phyloP scores from a whole-genome alignment of 2,329 filamentous ascomycete species.

The Pseudomassariella vexata region DNA sequence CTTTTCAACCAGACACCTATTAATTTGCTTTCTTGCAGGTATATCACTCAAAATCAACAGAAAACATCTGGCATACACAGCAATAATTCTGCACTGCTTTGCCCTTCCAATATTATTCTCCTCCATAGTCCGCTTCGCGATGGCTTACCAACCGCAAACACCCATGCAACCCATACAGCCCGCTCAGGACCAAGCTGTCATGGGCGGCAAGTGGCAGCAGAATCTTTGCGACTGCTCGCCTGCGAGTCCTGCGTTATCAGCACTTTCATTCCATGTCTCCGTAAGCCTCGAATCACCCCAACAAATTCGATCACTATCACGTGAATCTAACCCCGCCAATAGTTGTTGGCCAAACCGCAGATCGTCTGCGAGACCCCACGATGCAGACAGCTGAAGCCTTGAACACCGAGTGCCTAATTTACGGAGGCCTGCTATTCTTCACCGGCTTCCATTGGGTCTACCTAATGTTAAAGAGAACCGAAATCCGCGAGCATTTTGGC shows the following conservation, averaged over 20 bases:
- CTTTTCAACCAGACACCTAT: too few species aligned
- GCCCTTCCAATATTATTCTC: neutral
- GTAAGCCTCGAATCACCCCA: slow-evolving; percentile 16
- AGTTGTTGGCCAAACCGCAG: slow-evolving; percentile 25
- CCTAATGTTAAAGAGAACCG: slow-evolving; percentile 34
- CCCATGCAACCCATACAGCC: slow-evolving; percentile 1
- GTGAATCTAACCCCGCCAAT: neutral
- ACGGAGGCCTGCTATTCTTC: slow-evolving; percentile 17
- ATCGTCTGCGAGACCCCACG: slow-evolving; percentile 23
- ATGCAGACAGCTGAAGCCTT: slow-evolving; percentile 19
- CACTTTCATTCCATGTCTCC: slow-evolving; percentile 24
- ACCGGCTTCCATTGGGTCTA: slow-evolving; percentile 27
- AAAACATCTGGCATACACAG: too few species aligned
- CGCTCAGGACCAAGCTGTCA: slow-evolving; percentile 5
- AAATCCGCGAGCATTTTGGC: slow-evolving; percentile 36
- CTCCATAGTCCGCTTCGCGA: neutral
- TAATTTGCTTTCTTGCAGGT: too few species aligned
- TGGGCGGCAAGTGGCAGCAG: slow-evolving; percentile 22
- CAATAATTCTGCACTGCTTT: too few species aligned
- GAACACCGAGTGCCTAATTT: slow-evolving; percentile 23
- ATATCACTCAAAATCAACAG: too few species aligned
- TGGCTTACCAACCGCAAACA: slow-evolving; percentile 5
- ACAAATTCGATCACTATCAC: neutral
- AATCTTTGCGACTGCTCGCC: slow-evolving; percentile 22
- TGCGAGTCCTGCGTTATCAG: slow-evolving; percentile 20